Base-by-base conservation (phyloP, 352 stramenopile genomes). In the Phytophthora aleatoria region DNA sequence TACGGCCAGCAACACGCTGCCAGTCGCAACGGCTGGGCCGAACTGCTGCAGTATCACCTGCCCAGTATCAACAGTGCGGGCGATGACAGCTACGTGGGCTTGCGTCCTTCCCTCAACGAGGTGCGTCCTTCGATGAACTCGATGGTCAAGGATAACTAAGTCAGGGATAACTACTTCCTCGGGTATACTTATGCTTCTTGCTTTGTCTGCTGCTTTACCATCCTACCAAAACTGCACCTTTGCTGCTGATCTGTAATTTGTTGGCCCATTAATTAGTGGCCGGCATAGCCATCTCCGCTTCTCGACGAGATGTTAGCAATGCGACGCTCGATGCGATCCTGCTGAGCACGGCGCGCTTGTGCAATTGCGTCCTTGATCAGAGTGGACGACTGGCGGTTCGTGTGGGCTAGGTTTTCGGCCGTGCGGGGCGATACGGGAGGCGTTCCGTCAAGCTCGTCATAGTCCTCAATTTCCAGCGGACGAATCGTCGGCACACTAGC, bases 261-360 rank as follows among this genome's bases (percentile, higher is more conserved):
- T 20, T 20, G 8, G 12, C 3, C 20, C 31, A 9, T 42, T 35
- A 45, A 20, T 64, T 74, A 77, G 38, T 77, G 69, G 1, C 69
- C 69, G 3, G 69, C 69, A 24, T 74, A 77, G 31, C 69, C 69
- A 47, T 77, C 69, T 59, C 70, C 61, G 39, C 57, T 64, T 41
- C 60, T 75, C 53, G 74, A 73, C 27, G 65, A 45, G 10, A 94
- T 79, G 48, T 87, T 79, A 1, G 81, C 74, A 64, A 94, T 89
- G 20, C 85, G 85, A 39, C 73, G 65, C 50, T 89, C 61, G 15
- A 91, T 75, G 20, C 83, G 83, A 28, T 80, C 67, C 31, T 87
- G 64, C 63, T 92, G 83, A 6, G 66, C 69, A 41, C 64, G 79
- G 8, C 70, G 76, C 12, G 79, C 81, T 31, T 83, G 61, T 33